Evolutionary conservation across 192 early-diverging fungal genomes (phyloP).

Genomic region (Thamnidium elegans): DNA sequence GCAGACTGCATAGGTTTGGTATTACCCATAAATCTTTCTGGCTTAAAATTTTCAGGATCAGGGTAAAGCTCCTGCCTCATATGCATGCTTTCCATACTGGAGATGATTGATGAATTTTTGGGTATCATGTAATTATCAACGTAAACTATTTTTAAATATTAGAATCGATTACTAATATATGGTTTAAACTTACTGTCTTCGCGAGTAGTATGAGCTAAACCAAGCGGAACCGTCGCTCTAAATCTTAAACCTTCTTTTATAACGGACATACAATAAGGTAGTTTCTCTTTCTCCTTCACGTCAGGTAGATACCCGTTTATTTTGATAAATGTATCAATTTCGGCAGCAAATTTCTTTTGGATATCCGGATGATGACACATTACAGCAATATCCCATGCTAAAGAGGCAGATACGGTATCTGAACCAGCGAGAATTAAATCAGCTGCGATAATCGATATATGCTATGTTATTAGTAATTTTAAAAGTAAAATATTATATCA

Average conservation of each 20-base stretch:
- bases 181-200: neutral
- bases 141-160: neutral
- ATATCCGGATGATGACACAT: constrained; percentile 3
- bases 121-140: neutral
- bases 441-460: neutral
- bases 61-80: neutral
- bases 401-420: neutral
- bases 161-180: neutral
- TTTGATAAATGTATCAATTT: neutral
- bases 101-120: neutral
- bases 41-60: neutral
- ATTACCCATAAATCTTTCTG: constrained; percentile 1
- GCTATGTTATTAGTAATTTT: neutral
- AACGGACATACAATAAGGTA: neutral
- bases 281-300: neutral
- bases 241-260: neutral
- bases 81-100: neutral
- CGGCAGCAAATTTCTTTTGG: neutral
- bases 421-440: constrained; percentile 3
- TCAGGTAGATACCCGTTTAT: neutral
- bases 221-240: neutral
- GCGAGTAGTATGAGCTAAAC: neutral
- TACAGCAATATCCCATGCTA: neutral
- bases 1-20: neutral
- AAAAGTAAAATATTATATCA: too few relatives aligned